Base-by-base conservation (phyloP, 116 monocot genomes). In the Trichopus zeylanicus region DNA sequence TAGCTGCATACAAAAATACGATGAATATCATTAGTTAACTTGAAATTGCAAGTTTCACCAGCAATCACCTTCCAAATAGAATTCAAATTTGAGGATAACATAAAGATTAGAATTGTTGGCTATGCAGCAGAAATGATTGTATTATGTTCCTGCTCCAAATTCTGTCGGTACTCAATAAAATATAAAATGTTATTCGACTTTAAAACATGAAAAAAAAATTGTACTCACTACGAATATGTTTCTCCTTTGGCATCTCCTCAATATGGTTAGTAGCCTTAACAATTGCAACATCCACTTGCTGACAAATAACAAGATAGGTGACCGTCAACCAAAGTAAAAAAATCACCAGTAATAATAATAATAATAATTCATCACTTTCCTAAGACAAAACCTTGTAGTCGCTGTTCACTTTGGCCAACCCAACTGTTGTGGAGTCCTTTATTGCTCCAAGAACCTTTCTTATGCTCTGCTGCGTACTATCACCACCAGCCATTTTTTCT, bases 361-460 rank as follows among this genome's bases (percentile, higher is more conserved):
- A n/a, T n/a, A 30, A 10, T 16, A 8, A 20, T 22, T 12, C 5
- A 25, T 39, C 31, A 55, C 5, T 28, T 20, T 23, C 1, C 16
- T 1, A 55, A 15, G 22, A 29, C 28, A 5, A 46, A 60, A 88
- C 97, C 91, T 81, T 87, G 80, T 84, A 98, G 72, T 98, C 87
- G 58, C 97, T 98, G 69, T 98, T 98, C 35, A 98, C 91, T 80
- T 98, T 98, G n/a, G 97, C 97, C 68, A 91, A 61, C 13, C 71
- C 73, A 26, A 98, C 85, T 0, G 87, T 98, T 5, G 97, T 98
- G 3, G 87, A 70, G 61, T 98, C 97, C 70, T 98, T 98, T 13
- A 91, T 72, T 29, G 91, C 91, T 29, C 97, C 97, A 33, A 98
- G 33, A 66, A 87, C 87, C 60, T 98, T 98, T 64, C 97, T 90